These are phyloP conservation scores for Sclerotinia borealis DNA, from an alignment of 2,329 filamentous ascomycete species.

Conservation along the genomic window DNA sequence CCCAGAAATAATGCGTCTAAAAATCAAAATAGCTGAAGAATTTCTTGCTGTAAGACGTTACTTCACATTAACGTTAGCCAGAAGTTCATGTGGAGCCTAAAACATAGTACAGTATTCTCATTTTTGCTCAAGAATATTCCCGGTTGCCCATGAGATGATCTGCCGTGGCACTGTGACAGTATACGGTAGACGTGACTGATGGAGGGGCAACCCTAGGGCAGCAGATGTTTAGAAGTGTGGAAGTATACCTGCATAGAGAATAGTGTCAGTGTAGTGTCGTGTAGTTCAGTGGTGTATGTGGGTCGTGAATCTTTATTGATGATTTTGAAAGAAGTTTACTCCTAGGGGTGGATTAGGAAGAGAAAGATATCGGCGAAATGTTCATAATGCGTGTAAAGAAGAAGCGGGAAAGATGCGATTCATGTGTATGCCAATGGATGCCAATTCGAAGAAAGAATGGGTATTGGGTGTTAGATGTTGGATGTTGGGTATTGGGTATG, in stretches of 20 bases:
- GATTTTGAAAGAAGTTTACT: not conserved
- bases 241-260: not conserved
- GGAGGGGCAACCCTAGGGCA: not conserved
- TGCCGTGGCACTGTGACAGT: not conserved
- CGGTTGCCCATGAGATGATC: slow-evolving; percentile 1
- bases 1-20: not conserved
- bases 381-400: not conserved
- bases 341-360: not conserved
- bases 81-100: not conserved
- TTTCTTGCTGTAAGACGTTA: slow-evolving; percentile 2
- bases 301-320: not conserved
- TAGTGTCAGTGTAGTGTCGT: not conserved
- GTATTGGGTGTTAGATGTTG: not conserved
- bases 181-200: not conserved
- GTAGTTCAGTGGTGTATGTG: not conserved
- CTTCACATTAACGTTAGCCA: slow-evolving; percentile 9
- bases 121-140: not conserved
- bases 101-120: not conserved
- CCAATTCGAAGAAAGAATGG: not conserved
- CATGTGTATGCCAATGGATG: not conserved
- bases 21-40: not conserved
- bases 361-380: not conserved
- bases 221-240: not conserved
- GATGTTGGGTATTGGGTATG: not conserved
- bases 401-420: not conserved